Evolutionary conservation across 139 green algal genomes (phyloP).

Genomic region (Auxenochlorella pyrenoidosa): DNA sequence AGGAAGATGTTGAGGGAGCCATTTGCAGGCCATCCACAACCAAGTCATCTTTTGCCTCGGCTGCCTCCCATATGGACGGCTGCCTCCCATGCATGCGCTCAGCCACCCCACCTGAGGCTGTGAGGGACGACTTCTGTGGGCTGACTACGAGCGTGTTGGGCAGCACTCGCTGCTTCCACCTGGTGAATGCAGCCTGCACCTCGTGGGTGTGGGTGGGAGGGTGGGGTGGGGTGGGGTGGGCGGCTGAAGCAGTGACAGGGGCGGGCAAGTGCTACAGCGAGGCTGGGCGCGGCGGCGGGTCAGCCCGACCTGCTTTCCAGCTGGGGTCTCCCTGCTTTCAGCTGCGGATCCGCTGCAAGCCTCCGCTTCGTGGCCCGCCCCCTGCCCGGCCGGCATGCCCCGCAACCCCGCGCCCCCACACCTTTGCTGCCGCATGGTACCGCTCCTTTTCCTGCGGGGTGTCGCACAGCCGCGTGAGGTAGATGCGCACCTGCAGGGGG

Average conservation of each 20-base stretch:
- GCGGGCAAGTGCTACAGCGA: neutral
- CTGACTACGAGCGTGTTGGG: neutral
- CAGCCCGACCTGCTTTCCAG: neutral
- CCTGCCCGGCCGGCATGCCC: too few relatives aligned
- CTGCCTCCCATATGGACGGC: too few relatives aligned
- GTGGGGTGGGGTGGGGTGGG: too few relatives aligned
- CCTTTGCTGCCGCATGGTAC: slow-evolving; percentile 12
- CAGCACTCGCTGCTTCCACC: slow-evolving; percentile 18
- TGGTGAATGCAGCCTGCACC: slow-evolving; percentile 28
- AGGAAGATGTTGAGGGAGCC: too few relatives aligned
- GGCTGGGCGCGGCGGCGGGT: neutral
- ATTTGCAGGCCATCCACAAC: too few relatives aligned
- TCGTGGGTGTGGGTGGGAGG: too few relatives aligned
- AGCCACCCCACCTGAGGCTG: slow-evolving; percentile 28
- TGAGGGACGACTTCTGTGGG: slow-evolving; percentile 22
- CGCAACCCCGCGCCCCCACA: neutral
- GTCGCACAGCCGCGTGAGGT: slow-evolving; percentile 23
- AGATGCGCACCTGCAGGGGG: slow-evolving; percentile 20
- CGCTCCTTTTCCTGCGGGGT: slow-evolving; percentile 30
- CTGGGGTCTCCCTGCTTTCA: neutral
- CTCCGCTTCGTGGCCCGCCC: neutral
- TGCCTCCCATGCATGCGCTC: too few relatives aligned
- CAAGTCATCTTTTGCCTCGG: too few relatives aligned
- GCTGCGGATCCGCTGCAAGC: neutral
- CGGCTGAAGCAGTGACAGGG: neutral